These are phyloP conservation scores for Pleurotus djamor DNA, from an alignment of 768 basidiomycete species.

Conservation along the genomic window DNA sequence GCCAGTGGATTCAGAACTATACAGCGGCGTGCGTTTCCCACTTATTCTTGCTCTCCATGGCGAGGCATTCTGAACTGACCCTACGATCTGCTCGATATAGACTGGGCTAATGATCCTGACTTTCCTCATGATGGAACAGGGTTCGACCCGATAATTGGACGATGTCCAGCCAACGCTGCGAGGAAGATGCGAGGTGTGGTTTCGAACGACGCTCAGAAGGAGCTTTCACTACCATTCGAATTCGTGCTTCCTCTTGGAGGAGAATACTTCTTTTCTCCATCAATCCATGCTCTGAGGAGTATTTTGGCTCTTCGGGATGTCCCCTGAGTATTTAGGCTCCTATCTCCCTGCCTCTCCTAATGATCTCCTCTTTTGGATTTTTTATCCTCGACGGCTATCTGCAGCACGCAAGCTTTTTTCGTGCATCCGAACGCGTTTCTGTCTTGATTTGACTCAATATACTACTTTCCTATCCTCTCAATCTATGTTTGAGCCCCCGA, in stretches of 20 bases:
- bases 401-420: too few species aligned
- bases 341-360: too few species aligned
- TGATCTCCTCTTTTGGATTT: too few species aligned
- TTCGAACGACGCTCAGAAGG: not conserved
- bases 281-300: slow-evolving; percentile 8
- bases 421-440: too few species aligned
- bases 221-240: not conserved
- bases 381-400: too few species aligned
- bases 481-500: too few species aligned
- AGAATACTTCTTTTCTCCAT: slow-evolving; percentile 13
- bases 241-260: slow-evolving; percentile 12
- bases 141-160: slow-evolving; percentile 47
- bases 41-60: not conserved
- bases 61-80: not conserved
- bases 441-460: too few species aligned
- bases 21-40: slow-evolving; percentile 28
- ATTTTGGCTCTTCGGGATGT: slow-evolving; percentile 18
- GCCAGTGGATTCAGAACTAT: slow-evolving; percentile 37
- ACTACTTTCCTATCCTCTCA: too few species aligned
- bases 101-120: slow-evolving; percentile 32
- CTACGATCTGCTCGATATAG: slow-evolving; percentile 14
- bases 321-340: too few species aligned
- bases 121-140: slow-evolving; percentile 36
- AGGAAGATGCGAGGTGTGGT: not conserved
- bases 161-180: slow-evolving; percentile 9